Conservation (phyloP, 1,139 yeast species). For the Magnusiomyces paraingens region DNA sequence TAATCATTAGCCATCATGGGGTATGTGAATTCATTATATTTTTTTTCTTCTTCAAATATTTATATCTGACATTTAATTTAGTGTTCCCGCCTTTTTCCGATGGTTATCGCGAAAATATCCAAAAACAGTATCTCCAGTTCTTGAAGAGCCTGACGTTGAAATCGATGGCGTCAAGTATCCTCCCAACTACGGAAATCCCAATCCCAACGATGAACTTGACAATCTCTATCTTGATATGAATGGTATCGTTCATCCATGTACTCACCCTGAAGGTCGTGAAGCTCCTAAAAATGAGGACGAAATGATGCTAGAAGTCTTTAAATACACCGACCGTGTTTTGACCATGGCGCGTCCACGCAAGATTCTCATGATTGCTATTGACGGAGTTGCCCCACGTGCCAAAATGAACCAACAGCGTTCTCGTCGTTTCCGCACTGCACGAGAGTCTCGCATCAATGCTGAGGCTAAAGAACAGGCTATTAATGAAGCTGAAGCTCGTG, state of each 20-base stretch:
- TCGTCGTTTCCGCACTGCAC: slow-evolving; percentile 91
- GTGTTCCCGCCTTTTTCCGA: slow-evolving; percentile 97
- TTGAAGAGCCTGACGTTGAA: slow-evolving; percentile 59
- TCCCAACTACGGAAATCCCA: slow-evolving; percentile 63
- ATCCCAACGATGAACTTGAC: slow-evolving; percentile 94
- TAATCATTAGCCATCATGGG: too few relatives aligned
- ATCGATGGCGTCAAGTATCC: slow-evolving; percentile 59
- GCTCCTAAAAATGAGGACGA: slow-evolving; percentile 94
- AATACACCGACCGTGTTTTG: slow-evolving; percentile 80
- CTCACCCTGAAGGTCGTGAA: slow-evolving; percentile 92
- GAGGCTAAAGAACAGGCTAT: slow-evolving; percentile 38
- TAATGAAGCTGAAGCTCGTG: slow-evolving; percentile 42
- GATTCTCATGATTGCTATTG: slow-evolving; percentile 85
- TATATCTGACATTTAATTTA: too few relatives aligned
- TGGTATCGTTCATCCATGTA: slow-evolving; percentile 96
- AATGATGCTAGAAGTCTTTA: slow-evolving; percentile 86
- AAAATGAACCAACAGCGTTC: slow-evolving; percentile 99
- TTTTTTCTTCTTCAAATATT: too few relatives aligned
- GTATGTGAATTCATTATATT: too few relatives aligned
- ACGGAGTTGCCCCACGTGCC: slow-evolving; percentile 99
- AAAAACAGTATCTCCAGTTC: slow-evolving; percentile 82
- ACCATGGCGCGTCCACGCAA: slow-evolving; percentile 94
- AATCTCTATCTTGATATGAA: slow-evolving; percentile 92
- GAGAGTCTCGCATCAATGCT: slow-evolving; percentile 64
- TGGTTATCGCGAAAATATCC: slow-evolving; percentile 95